Percentiles rank a stretch among this genome's conserved stretches.
Conservation (phyloP, 2,329 filamentous ascomycete genomes). For the Emmonsiellopsis sp. region DNA sequence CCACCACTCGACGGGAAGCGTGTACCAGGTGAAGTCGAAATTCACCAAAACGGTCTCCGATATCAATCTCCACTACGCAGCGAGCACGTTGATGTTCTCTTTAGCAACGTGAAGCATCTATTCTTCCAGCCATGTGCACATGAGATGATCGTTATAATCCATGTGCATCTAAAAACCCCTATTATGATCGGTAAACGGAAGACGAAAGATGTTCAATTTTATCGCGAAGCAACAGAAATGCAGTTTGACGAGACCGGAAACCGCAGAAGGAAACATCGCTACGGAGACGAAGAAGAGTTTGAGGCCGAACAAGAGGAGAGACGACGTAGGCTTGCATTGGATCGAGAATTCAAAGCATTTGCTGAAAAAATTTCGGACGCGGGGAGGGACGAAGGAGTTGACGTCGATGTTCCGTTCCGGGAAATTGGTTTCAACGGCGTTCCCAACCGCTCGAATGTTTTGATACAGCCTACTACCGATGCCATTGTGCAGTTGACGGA, state of each 20-base stretch:
- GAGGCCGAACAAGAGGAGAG: conserved; percentile 97
- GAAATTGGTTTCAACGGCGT: conserved; percentile 97
- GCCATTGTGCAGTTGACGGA: conserved; percentile 95
- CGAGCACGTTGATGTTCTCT: conserved; percentile 85
- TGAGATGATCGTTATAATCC: conserved; percentile 94
- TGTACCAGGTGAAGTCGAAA: conserved; percentile 89
- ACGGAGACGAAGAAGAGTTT: conserved; percentile 97
- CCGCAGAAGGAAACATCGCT: conserved; percentile 92
- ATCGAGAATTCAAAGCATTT: conserved; percentile 91
- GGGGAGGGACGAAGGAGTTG: conserved; percentile 78
- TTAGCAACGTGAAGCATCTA: conserved; percentile 95
- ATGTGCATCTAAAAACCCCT: conserved; percentile 94
- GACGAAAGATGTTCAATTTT: conserved; percentile 97
- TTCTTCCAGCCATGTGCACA: conserved; percentile 98
- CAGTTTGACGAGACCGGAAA: conserved; percentile 99
- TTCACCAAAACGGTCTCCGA: conserved; percentile 97
- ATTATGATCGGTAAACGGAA: conserved; percentile 99
- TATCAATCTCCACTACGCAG: conserved; percentile 75
- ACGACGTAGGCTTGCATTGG: conserved; percentile 78
- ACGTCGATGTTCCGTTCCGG: conserved; percentile 93
- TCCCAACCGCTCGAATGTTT: conserved; percentile 87
- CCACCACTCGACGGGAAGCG: conserved; percentile 95
- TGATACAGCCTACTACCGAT: conserved; percentile 92
- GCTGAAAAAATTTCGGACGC: conserved; percentile 97
- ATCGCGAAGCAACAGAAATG: conserved; percentile 94